Evolutionary conservation across 2,329 filamentous ascomycete species (phyloP).

Genomic region (Berkeleyomyces rouxiae): DNA sequence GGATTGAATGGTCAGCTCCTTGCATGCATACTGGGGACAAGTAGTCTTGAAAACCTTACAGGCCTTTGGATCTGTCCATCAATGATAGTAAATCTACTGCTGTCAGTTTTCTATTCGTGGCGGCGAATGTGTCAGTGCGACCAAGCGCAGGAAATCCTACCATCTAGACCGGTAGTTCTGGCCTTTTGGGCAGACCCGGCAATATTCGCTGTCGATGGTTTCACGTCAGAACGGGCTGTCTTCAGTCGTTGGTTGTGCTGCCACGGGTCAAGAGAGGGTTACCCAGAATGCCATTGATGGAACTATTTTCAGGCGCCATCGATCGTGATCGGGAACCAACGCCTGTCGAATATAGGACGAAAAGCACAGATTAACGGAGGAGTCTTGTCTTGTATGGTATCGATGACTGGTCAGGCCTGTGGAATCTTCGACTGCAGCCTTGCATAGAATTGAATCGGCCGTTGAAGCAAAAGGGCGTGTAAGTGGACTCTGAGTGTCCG

Average conservation of each 20-base stretch:
- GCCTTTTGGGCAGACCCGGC: conserved; percentile 20
- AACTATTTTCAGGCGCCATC: conserved; percentile 22
- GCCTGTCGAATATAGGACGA: too few relatives aligned
- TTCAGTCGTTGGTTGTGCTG: conserved; percentile 21
- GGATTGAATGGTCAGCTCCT: neutral
- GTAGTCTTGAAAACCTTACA: conserved; percentile 19
- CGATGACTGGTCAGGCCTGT: too few relatives aligned
- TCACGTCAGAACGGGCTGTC: conserved; percentile 19
- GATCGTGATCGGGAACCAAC: too few relatives aligned
- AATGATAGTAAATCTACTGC: conserved; percentile 23
- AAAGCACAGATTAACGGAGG: too few relatives aligned
- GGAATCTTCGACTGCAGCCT: too few relatives aligned
- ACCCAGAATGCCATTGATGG: conserved; percentile 24
- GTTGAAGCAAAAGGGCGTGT: too few relatives aligned
- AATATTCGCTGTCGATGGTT: neutral
- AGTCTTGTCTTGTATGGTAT: too few relatives aligned
- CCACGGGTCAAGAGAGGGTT: conserved; percentile 15
- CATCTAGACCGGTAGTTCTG: conserved; percentile 26
- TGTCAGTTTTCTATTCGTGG: neutral
- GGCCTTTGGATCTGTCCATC: conserved; percentile 23
- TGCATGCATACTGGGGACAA: neutral
- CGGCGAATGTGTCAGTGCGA: neutral
- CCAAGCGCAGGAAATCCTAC: conserved; percentile 17
- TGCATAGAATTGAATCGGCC: too few relatives aligned
- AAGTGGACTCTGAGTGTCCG: too few relatives aligned